Evolutionary conservation across 129 eudicot genomes (phyloP).

Genomic region (Saposhnikovia divaricata): DNA sequence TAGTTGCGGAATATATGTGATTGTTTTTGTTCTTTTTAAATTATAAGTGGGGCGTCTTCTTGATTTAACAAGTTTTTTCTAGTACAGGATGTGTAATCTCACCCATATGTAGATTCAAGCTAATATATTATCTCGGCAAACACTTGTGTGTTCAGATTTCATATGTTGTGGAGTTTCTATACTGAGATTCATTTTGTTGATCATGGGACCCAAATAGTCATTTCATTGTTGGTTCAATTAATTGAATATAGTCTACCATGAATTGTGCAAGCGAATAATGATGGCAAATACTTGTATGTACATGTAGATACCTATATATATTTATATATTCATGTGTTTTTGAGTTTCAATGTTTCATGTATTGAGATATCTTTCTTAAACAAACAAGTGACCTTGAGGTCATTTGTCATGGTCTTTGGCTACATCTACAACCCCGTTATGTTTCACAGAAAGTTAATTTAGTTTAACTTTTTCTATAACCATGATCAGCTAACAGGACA

Average conservation of each 20-base stretch:
- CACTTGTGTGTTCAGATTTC: not conserved
- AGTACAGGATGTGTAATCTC: not conserved
- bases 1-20: not conserved
- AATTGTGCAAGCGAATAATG: not conserved
- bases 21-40: not conserved
- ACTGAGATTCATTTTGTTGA: not conserved
- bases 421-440: not conserved
- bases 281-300: not conserved
- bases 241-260: not conserved
- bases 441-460: not conserved
- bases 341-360: not conserved
- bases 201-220: not conserved
- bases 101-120: not conserved
- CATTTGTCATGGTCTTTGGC: not conserved
- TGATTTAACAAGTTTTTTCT: not conserved
- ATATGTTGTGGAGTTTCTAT: not conserved
- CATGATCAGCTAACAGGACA: conserved; percentile 41
- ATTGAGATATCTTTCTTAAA: not conserved
- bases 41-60: not conserved
- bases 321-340: not conserved
- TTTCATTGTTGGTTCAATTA: not conserved
- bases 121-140: not conserved
- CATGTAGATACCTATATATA: not conserved
- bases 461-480: not conserved
- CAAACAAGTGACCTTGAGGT: not conserved